Conservation (phyloP, 306 rosid genomes). For the Gillenia trifoliata region DNA sequence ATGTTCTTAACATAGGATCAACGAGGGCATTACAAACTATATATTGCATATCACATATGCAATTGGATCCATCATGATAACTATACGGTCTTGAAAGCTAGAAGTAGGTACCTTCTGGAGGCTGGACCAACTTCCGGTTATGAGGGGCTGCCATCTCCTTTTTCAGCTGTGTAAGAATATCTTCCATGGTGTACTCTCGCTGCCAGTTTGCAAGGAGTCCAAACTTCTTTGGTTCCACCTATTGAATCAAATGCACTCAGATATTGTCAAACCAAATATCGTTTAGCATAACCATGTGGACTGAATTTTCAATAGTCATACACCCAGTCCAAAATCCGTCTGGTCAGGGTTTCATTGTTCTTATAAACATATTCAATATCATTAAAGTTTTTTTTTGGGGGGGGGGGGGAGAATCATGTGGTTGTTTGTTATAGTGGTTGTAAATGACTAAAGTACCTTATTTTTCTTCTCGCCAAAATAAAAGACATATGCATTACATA, state of each 20-base stretch:
- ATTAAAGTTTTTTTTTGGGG: neutral
- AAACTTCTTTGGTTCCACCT: conserved; percentile 95
- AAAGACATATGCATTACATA: neutral
- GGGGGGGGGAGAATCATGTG: neutral
- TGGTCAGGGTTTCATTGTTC: neutral
- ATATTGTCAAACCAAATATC: neutral
- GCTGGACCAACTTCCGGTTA: conserved; percentile 98
- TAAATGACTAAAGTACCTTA: neutral
- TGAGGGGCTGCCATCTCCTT: conserved; percentile 97
- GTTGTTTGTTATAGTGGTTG: neutral
- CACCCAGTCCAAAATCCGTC: neutral
- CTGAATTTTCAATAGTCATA: neutral
- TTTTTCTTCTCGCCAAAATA: neutral
- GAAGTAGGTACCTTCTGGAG: conserved; percentile 98
- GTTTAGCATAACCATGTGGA: neutral
- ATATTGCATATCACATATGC: conserved; percentile 64
- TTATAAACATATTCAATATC: neutral
- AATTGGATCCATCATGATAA: conserved; percentile 37
- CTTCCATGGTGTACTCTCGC: conserved; percentile 98
- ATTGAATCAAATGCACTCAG: conserved; percentile 20
- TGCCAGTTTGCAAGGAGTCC: conserved; percentile 95
- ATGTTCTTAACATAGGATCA: conserved; percentile 64
- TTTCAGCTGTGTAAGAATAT: conserved; percentile 95
- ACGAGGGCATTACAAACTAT: conserved; percentile 68
- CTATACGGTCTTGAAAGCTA: conserved; percentile 48